Evolutionary conservation across 1,139 yeast genomes (phyloP).

Genomic region (Scheffersomyces segobiensis): DNA sequence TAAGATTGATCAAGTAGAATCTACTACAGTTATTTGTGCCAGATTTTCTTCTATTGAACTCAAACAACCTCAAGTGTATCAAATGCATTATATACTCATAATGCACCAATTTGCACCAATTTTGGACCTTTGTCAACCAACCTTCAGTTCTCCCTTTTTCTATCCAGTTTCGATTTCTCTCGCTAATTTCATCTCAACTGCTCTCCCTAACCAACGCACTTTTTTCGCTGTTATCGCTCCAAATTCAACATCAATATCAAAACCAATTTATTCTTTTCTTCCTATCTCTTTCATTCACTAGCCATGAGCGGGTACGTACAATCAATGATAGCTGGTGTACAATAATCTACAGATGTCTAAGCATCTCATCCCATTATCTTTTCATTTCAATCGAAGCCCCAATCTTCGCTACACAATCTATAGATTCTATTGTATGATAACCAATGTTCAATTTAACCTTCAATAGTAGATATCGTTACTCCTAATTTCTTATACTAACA

Average conservation of each 20-base stretch:
- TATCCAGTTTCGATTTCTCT: background rate
- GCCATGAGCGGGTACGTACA: conserved; percentile 28
- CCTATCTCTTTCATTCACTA: background rate
- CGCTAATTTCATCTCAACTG: background rate
- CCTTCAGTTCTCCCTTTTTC: background rate
- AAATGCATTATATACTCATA: too few species aligned
- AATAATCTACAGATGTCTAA: background rate
- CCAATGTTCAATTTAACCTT: background rate
- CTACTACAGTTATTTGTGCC: too few species aligned
- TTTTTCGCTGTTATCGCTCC: background rate
- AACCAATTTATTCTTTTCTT: background rate
- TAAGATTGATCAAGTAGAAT: too few species aligned
- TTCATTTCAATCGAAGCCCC: background rate
- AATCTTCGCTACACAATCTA: background rate
- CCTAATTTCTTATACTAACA: conserved; percentile 7
- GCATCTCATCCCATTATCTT: background rate
- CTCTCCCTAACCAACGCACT: background rate
- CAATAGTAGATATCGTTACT: background rate
- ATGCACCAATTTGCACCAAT: background rate
- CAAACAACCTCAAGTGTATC: too few species aligned
- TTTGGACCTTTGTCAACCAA: background rate
- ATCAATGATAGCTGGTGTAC: background rate
- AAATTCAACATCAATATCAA: background rate
- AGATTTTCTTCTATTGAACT: too few species aligned
- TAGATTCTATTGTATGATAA: too few species aligned